Base-by-base conservation (phyloP, 2,329 filamentous ascomycete genomes). In the Scedosporium boydii region DNA sequence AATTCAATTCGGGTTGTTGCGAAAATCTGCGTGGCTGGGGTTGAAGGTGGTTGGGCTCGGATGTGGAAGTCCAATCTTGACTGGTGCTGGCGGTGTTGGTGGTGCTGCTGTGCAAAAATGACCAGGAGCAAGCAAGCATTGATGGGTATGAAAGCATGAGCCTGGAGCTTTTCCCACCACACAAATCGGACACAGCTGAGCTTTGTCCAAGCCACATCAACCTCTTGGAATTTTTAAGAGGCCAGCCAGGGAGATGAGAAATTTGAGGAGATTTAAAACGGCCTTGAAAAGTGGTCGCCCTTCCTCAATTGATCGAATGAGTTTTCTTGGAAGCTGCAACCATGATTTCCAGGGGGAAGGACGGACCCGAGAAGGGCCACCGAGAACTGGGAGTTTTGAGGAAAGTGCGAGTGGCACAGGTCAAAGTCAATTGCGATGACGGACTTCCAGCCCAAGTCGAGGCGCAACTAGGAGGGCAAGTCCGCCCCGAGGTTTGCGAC, bases 171-270 rank as follows among this genome's bases (percentile, higher is more conserved):
- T 38, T 9, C 34, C 34, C 34, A 38, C 34, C 34, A 38, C 34
- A 38, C 10, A 38, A 38, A 38, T 14, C 10, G 34, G 34, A 38
- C 34, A 38, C 51, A 55, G 51, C 51, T 55, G 18, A 23, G 51
- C 51, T 55, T 55, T 18, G 51, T 55, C 23, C 51, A 55, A 55
- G 51, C 51, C 51, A 55, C 51, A 55, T 55, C 51, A 55, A 55
- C 23, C 51, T 55, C 51, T 16, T 23, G 23, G 23, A 38, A 38
- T 38, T 38, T 23, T 14, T 23, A 14, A 27, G 51, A 55, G 44
- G 44, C 44, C 44, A 7, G 44, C 44, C 44, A 48, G 44, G 44
- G 44, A n/a, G 18, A 48, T n/a, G 44, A 48, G 44, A 34, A 6
- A 9, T 34, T 34, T 34, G 34, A 38, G 12, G 34, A 12, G 34